Base-by-base conservation (phyloP, 208 protist genomes). In the Trypanosoma avium region DNA sequence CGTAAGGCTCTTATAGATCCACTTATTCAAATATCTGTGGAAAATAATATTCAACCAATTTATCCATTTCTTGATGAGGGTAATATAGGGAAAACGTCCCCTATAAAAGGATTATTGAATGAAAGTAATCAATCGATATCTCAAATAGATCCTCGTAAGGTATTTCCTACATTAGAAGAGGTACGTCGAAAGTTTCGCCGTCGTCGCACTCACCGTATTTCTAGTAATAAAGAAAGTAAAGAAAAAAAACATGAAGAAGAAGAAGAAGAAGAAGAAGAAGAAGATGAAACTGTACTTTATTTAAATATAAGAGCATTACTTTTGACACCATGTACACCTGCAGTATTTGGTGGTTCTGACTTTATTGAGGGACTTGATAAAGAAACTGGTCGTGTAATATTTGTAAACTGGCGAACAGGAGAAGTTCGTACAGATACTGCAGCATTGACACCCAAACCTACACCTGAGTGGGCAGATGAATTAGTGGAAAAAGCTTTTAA, bases 281-380 rank as follows among this genome's bases (percentile, higher is more conserved):
- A 67, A 17, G 67, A 73, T 61, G 67, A 73, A 32, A 73, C 67
- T 12, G 55, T 65, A 30, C 67, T 92, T 46, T 94, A 86, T 61
- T 71, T 94, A 19, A 82, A 90, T 70, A 70, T 83, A 26, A 77
- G 85, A 19, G 64, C 87, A 8, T 79, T 84, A 2, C 61, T 94
- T 29, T 78, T 94, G 32, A 94, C 88, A n/a, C 70, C 84, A 19
- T 84, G 83, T 22, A 61, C 79, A 17, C 88, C 88, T 15, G 70
- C 57, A 24, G 73, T 83, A 13, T 94, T 91, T 67, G 88, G 88
- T 26, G 88, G 88, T 9, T 67, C 77, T 52, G 75, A 86, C 38
- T 73, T 70, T 47, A 70, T 88, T 32, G 73, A 88, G 65, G 79
- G 76, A 40, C 52, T 88, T 2, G 63, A 66, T 53, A 68, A 54